Evolutionary conservation across 352 stramenopile species (phyloP), one percentile per base, ranked within the genome.

Genomic region (Halophytophthora batemanensis): DNA sequence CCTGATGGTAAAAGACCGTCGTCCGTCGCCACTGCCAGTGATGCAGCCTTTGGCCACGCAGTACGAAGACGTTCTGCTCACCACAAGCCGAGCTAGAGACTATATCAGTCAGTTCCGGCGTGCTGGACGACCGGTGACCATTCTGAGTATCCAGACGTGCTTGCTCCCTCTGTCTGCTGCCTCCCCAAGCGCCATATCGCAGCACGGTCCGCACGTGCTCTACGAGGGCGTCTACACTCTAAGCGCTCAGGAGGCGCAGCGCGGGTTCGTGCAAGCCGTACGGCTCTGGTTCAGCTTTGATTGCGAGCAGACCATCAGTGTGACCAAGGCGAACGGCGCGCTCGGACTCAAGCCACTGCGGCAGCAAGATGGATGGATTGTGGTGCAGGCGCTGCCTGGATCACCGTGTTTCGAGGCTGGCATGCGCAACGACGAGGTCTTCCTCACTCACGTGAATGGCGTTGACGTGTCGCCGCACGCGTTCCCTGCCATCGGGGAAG

Each of bases 241-340:
- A 10, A 77, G 45, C n/a, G 50, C 82, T 13, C 56, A 55, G 12
- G 77, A 87, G 14, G 31, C 75, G 19, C 59, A 82, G 29, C 63
- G 70, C 12, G 76, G 76, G 0, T 87, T 89, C 47, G 66, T 91
- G 4, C 77, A 91, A 45, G 69, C 64, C 7, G 72, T 89, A 45
- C 64, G 81, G 5, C 76, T 91, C 13, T 89, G 81, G 80, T 90
- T 90, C 58, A 87, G 75, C 57, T 87, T 91, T 19, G 80, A 89
- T 48, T 86, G 79, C 39, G 77, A 91, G 45, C 76, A 87, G 41
- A 88, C 81, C 2, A 73, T 89, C 44, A 86, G 74, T n/a, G 77
- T 87, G 28, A 89, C 74, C 31, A 91, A 91, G n/a, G 69, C 76
- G 25, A 74, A 83, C 19, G 77, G 81, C 3, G 66, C 76, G 14